Evolutionary conservation across 768 basidiomycete genomes (phyloP).

Genomic region (Trametes coccinea): DNA sequence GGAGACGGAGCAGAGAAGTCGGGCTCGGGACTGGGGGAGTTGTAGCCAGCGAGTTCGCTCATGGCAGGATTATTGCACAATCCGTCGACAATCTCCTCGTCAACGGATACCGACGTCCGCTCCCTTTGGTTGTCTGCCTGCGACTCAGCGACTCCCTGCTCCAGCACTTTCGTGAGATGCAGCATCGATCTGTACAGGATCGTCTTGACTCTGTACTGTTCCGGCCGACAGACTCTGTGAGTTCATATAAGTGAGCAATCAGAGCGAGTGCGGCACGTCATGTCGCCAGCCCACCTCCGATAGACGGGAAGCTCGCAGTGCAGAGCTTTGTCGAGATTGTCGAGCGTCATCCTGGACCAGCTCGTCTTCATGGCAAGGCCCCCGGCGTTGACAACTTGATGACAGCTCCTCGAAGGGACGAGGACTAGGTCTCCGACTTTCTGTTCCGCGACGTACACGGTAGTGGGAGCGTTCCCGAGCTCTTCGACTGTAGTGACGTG

Average conservation of each 20-base stretch:
- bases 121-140: neutral
- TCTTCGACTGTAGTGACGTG: slow-evolving; percentile 65
- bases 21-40: neutral
- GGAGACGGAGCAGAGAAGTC: neutral
- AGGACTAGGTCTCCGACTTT: slow-evolving; percentile 75
- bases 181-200: slow-evolving; percentile 58
- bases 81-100: neutral
- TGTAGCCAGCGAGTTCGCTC: neutral
- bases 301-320: slow-evolving; percentile 80
- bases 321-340: slow-evolving; percentile 58
- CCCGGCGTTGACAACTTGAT: slow-evolving; percentile 81
- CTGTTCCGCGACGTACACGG: slow-evolving; percentile 72
- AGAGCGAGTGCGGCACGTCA: neutral
- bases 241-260: neutral
- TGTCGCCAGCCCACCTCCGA: slow-evolving; percentile 51
- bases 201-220: slow-evolving; percentile 74
- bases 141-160: neutral
- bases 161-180: slow-evolving; percentile 33
- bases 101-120: neutral
- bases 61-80: neutral
- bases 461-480: slow-evolving; percentile 64
- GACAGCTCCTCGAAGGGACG: slow-evolving; percentile 78
- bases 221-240: slow-evolving; percentile 73
- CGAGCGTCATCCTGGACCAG: slow-evolving; percentile 83
- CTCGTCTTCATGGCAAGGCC: slow-evolving; percentile 83